These are phyloP conservation scores for Candida endomychidarum DNA, from an alignment of 805 yeast genomes.

Conservation along the genomic window DNA sequence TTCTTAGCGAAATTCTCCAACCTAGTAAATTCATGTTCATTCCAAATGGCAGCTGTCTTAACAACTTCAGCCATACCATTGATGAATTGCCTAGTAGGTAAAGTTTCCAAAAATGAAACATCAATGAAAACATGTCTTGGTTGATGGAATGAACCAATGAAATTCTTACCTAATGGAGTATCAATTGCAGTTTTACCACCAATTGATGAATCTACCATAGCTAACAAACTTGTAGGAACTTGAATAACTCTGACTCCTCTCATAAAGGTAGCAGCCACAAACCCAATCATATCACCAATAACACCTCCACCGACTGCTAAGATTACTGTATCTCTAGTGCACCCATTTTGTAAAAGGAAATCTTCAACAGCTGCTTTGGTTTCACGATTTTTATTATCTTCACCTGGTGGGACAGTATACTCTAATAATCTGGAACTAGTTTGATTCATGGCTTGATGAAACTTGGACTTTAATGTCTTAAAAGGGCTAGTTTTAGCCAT, in stretches of 20 bases:
- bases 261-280: constrained; percentile 99
- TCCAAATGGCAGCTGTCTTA: constrained; percentile 98
- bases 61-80: constrained; percentile 99
- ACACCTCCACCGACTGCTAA: constrained; percentile 98
- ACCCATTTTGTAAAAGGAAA: constrained; percentile 73
- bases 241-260: constrained; percentile 94
- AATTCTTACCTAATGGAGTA: constrained; percentile 93
- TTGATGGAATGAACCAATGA: constrained; percentile 97
- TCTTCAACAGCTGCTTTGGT: constrained; percentile 95
- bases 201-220: constrained; percentile 98
- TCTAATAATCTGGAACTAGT: constrained; percentile 66
- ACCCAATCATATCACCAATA: constrained; percentile 98
- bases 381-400: constrained; percentile 79
- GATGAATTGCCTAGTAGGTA: constrained; percentile 91
- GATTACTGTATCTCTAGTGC: constrained; percentile 94
- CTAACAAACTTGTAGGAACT: constrained; percentile 86
- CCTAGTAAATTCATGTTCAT: constrained; percentile 81
- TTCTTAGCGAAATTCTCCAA: constrained; percentile 72
- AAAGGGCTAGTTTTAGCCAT: constrained; percentile 66
- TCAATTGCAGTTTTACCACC: constrained; percentile 99
- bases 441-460: constrained; percentile 41
- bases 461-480: constrained; percentile 42
- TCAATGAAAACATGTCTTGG: constrained; percentile 88
- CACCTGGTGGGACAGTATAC: constrained; percentile 88
- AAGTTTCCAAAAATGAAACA: constrained; percentile 78